Evolutionary conservation across 495 filamentous ascomycete species (phyloP).

Genomic region (Penicillium canariense): DNA sequence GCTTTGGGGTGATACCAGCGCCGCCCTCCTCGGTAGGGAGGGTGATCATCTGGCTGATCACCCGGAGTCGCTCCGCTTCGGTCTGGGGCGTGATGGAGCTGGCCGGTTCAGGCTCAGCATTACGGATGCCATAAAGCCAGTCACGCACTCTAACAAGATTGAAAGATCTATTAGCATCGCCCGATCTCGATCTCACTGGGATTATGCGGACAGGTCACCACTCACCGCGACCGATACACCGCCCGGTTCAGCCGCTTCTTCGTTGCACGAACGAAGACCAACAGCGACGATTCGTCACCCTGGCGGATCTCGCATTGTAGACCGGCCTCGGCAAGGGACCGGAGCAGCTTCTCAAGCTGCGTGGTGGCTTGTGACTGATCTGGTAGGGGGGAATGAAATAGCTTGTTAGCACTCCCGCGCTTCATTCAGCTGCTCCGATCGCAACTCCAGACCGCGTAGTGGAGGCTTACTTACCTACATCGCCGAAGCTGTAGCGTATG

Average conservation of each 20-base stretch:
- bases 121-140: constrained; percentile 90
- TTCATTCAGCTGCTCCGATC: background rate
- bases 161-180: background rate
- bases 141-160: constrained; percentile 69
- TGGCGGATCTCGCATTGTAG: constrained; percentile 82
- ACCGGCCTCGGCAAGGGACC: constrained; percentile 67
- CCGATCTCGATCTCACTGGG: background rate
- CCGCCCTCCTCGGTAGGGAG: constrained; percentile 77
- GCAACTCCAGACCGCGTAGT: background rate
- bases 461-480: constrained; percentile 49
- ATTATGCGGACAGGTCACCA: background rate
- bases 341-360: constrained; percentile 72
- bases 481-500: constrained; percentile 71
- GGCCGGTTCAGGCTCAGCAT: constrained; percentile 64
- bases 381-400: constrained; percentile 30
- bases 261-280: constrained; percentile 76
- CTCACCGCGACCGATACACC: constrained; percentile 66
- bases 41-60: constrained; percentile 85
- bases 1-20: constrained; percentile 80
- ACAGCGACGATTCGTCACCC: constrained; percentile 70
- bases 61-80: constrained; percentile 83
- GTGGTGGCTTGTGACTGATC: constrained; percentile 65
- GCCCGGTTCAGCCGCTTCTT: constrained; percentile 43
- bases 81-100: constrained; percentile 72
- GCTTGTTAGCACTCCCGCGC: background rate